phyloP scores from a whole-genome alignment of 495 filamentous ascomycete genomes.

The Penicillium herquei region DNA sequence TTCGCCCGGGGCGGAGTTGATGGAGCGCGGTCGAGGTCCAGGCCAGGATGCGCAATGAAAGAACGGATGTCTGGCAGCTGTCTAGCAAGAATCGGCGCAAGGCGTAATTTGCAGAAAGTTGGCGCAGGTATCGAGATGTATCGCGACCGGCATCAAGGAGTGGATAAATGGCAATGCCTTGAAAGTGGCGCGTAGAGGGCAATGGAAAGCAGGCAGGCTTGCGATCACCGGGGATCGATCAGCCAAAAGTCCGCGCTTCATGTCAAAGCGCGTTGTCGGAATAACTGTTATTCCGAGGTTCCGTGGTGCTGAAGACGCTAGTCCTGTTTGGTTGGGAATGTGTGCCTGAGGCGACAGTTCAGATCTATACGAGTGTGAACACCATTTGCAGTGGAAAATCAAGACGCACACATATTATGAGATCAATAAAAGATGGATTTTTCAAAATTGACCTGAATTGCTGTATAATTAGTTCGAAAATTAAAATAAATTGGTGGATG shows the following conservation, averaged over 20 bases:
- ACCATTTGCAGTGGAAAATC: too few relatives aligned
- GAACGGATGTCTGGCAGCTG: neutral
- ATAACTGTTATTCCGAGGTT: neutral
- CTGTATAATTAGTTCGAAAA: too few relatives aligned
- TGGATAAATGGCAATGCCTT: constrained; percentile 21
- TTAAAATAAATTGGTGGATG: too few relatives aligned
- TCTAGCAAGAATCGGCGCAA: neutral
- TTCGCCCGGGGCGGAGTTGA: neutral
- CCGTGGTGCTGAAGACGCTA: neutral
- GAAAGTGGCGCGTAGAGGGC: constrained; percentile 20
- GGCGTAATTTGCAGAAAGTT: neutral
- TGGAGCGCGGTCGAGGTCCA: constrained; percentile 15
- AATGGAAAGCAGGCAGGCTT: constrained; percentile 17
- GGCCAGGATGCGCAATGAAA: constrained; percentile 17
- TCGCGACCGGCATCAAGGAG: constrained; percentile 9
- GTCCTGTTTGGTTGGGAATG: neutral
- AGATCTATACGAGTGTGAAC: neutral
- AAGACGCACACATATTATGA: too few relatives aligned
- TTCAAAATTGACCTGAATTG: too few relatives aligned
- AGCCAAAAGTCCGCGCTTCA: constrained; percentile 33
- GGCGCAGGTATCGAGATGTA: neutral
- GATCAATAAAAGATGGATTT: too few relatives aligned
- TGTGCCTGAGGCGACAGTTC: constrained; percentile 2
- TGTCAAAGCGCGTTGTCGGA: constrained; percentile 17
- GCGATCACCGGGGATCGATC: constrained; percentile 28